These are phyloP conservation scores for Trametes sanguinea DNA, from an alignment of 768 basidiomycete species.

Conservation along the genomic window DNA sequence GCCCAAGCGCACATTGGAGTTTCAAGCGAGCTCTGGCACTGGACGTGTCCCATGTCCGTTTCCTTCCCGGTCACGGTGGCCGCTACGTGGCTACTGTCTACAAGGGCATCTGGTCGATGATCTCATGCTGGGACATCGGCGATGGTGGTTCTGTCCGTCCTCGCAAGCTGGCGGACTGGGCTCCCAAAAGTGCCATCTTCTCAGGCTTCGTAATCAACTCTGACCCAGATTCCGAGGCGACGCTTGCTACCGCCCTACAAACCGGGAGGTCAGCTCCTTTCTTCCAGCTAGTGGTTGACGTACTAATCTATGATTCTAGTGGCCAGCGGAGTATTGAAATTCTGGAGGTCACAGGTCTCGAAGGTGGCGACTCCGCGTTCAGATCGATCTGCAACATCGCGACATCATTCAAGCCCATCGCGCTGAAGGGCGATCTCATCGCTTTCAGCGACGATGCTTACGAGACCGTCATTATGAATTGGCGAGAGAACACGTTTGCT, in stretches of 20 bases:
- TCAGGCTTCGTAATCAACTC: conserved; percentile 53
- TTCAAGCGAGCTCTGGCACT: conserved; percentile 38
- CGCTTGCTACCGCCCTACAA: conserved; percentile 48
- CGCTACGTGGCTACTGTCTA: conserved; percentile 55
- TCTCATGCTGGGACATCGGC: conserved; percentile 55
- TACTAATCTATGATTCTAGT: background rate
- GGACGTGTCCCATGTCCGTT: conserved; percentile 54
- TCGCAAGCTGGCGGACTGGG: conserved; percentile 47
- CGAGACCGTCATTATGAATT: conserved; percentile 57
- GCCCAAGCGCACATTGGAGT: conserved; percentile 13
- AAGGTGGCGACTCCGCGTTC: background rate
- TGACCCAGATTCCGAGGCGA: conserved; percentile 45
- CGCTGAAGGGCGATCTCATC: conserved; percentile 52
- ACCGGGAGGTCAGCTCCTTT: conserved; percentile 29
- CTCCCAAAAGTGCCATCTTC: conserved; percentile 49
- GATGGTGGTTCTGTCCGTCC: background rate
- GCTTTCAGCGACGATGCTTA: conserved; percentile 55
- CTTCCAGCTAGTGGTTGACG: background rate
- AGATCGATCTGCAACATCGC: conserved; percentile 25
- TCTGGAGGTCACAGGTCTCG: conserved; percentile 31
- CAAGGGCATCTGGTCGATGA: conserved; percentile 60
- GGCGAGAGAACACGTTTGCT: conserved; percentile 50
- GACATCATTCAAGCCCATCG: conserved; percentile 48
- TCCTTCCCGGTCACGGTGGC: conserved; percentile 48
- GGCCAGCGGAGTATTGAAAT: conserved; percentile 33